A percentile compares a stretch with the other conserved stretches of the same genome.
These are phyloP conservation scores for Conticribra guillardii DNA, from an alignment of 108 stramenopile species.

Conservation along the genomic window DNA sequence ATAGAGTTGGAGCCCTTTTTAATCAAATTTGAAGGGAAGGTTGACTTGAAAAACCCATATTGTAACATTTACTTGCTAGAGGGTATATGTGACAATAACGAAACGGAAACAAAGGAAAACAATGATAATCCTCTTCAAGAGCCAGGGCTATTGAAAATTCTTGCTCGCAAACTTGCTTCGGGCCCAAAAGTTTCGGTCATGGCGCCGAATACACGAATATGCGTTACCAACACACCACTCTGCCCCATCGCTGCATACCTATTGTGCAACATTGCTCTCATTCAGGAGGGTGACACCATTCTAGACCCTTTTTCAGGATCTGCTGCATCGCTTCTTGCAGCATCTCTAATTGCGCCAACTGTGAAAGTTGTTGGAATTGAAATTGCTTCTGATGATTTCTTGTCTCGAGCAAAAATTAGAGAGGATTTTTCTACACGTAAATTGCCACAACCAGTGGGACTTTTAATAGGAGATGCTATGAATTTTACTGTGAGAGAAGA, in stretches of 20 bases:
- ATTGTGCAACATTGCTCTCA: slow-evolving; percentile 71
- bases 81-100: slow-evolving; percentile 50
- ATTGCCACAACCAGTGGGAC: slow-evolving; percentile 52
- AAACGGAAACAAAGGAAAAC: neutral
- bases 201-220: slow-evolving; percentile 73
- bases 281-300: slow-evolving; percentile 37
- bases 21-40: slow-evolving; percentile 61
- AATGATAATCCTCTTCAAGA: neutral
- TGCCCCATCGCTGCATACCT: slow-evolving; percentile 68
- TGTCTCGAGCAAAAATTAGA: slow-evolving; percentile 64
- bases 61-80: slow-evolving; percentile 73
- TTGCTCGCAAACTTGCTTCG: slow-evolving; percentile 51
- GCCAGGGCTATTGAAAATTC: slow-evolving; percentile 28
- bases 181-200: slow-evolving; percentile 55
- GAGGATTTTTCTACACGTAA: slow-evolving; percentile 60
- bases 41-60: slow-evolving; percentile 70
- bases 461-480: slow-evolving; percentile 66
- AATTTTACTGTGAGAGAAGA: slow-evolving; percentile 43
- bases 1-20: slow-evolving; percentile 54
- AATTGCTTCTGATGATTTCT: slow-evolving; percentile 62
- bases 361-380: slow-evolving; percentile 75
- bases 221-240: slow-evolving; percentile 79
- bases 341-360: slow-evolving; percentile 65
- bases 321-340: slow-evolving; percentile 70
- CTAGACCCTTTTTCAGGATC: slow-evolving; percentile 80